Conservation (phyloP, 176 grass and related monocot species). For the Oryza nivara region DNA sequence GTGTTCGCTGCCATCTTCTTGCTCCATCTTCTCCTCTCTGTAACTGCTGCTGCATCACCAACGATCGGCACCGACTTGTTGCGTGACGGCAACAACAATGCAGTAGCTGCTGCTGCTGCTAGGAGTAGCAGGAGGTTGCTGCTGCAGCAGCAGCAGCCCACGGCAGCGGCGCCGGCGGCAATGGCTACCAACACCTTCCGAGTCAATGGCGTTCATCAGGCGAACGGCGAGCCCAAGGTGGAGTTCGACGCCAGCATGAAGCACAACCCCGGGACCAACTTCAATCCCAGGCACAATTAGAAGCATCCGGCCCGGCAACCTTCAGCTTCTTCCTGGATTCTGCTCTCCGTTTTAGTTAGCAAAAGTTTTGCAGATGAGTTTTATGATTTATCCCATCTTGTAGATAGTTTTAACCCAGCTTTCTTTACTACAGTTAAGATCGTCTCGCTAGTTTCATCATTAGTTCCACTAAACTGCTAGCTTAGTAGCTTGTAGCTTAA, state of each 20-base stretch:
- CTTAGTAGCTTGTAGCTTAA: background rate
- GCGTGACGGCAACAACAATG: background rate
- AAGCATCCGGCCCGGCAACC: background rate
- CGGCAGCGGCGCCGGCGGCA: background rate
- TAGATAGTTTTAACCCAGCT: conserved; percentile 6
- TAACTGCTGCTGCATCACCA: background rate
- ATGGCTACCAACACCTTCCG: conserved; percentile 33
- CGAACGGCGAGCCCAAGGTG: conserved; percentile 26
- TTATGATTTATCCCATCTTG: background rate
- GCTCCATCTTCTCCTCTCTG: conserved; percentile 42
- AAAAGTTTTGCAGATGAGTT: background rate
- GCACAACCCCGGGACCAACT: conserved; percentile 12
- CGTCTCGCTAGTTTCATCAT: background rate
- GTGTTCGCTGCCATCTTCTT: conserved; percentile 42
- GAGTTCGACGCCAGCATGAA: conserved; percentile 65
- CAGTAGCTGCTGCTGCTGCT: background rate
- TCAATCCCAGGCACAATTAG: conserved; percentile 76
- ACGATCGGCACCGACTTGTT: background rate
- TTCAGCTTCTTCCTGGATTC: background rate
- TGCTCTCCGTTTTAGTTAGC: background rate
- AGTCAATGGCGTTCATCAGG: background rate
- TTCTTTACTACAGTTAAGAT: background rate
- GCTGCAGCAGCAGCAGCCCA: conserved; percentile 9
- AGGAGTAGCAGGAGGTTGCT: conserved; percentile 51
- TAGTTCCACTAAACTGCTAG: background rate